These are phyloP conservation scores for Thinopyrum obtusiflorum DNA, from an alignment of 202 grass and related monocot genomes.

Conservation along the genomic window DNA sequence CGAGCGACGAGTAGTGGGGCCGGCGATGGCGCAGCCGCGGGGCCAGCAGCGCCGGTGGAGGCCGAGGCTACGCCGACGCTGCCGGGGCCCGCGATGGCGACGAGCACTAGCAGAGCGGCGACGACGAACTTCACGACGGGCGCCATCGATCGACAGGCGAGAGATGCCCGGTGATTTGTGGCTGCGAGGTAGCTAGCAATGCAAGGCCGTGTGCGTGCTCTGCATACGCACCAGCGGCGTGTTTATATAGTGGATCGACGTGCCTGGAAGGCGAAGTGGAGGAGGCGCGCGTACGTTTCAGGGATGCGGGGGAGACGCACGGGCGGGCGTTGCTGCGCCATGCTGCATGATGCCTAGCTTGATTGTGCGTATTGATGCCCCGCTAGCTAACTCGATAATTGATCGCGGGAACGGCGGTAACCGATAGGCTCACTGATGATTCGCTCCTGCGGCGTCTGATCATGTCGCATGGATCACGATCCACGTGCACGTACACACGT, in stretches of 20 bases:
- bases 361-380: background rate
- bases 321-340: background rate
- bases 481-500: too few species aligned
- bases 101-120: background rate
- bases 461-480: too few species aligned
- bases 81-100: background rate
- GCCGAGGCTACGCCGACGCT: background rate
- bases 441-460: too few species aligned
- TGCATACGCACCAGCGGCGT: background rate
- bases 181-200: background rate
- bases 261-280: conserved; percentile 2
- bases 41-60: background rate
- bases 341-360: background rate
- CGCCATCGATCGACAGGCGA: conserved; percentile 20
- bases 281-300: background rate
- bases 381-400: background rate
- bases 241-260: background rate
- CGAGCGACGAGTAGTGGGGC: conserved; percentile 6
- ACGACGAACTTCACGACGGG: conserved; percentile 3
- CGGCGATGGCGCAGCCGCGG: background rate
- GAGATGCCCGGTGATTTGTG: background rate
- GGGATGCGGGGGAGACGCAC: background rate
- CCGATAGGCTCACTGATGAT: too few species aligned
- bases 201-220: background rate
- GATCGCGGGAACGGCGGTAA: background rate